Percentiles rank a stretch among this genome's conserved stretches.
Conservation (phyloP, 2,329 filamentous ascomycete species). For the Hypomyces perniciosus region DNA sequence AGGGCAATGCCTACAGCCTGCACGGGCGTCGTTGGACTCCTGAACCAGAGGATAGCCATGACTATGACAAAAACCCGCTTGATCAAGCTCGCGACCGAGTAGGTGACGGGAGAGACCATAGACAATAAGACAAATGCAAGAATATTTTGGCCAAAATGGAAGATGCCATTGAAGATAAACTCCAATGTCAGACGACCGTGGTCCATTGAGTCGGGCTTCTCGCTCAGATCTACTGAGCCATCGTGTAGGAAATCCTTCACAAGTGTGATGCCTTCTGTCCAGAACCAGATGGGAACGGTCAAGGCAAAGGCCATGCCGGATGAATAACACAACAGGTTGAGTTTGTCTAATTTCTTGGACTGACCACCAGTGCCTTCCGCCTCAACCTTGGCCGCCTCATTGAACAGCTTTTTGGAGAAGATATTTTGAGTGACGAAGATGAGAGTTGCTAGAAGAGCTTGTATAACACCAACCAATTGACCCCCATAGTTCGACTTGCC, state of each 20-base stretch:
- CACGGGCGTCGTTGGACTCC: slow-evolving; percentile 74
- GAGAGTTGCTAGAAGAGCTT: slow-evolving; percentile 82
- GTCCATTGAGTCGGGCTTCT: slow-evolving; percentile 61
- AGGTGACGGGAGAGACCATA: slow-evolving; percentile 92
- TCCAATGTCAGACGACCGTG: slow-evolving; percentile 72
- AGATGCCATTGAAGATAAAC: slow-evolving; percentile 93
- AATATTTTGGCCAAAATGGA: slow-evolving; percentile 95
- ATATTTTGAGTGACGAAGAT: slow-evolving; percentile 99
- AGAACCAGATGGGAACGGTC: slow-evolving; percentile 88
- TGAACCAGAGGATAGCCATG: slow-evolving; percentile 93
- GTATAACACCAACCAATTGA: slow-evolving; percentile 83
- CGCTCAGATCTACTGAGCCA: slow-evolving; percentile 61
- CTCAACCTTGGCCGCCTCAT: slow-evolving; percentile 82
- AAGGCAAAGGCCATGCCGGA: slow-evolving; percentile 85
- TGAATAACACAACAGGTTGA: slow-evolving; percentile 96
- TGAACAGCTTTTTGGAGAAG: slow-evolving; percentile 96
- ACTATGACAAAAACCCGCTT: slow-evolving; percentile 97
- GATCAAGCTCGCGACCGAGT: slow-evolving; percentile 91
- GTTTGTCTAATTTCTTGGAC: slow-evolving; percentile 83
- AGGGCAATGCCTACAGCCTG: slow-evolving; percentile 82
- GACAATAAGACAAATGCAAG: slow-evolving; percentile 88
- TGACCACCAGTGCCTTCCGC: slow-evolving; percentile 58
- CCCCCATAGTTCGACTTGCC: slow-evolving; percentile 71
- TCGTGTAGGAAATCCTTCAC: slow-evolving; percentile 73
- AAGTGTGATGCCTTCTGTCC: slow-evolving; percentile 76